Evolutionary conservation across 2,329 filamentous ascomycete genomes (phyloP).

Genomic region (Tolypocladium ovalisporum): DNA sequence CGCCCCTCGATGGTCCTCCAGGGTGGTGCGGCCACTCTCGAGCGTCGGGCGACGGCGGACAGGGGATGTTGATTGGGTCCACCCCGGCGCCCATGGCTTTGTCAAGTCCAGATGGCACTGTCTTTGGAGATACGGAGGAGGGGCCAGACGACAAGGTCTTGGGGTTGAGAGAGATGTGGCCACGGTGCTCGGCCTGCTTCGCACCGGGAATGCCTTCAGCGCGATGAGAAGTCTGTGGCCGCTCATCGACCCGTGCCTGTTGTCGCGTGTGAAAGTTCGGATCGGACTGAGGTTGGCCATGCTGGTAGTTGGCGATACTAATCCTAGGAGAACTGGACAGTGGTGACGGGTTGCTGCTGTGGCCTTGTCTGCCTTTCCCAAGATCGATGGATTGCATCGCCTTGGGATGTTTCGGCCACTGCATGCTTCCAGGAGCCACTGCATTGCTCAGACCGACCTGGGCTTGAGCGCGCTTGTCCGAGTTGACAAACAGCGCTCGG

Average conservation of each 20-base stretch:
- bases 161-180: neutral
- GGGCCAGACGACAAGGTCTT: neutral
- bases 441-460: conserved; percentile 53
- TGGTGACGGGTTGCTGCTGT: conserved; percentile 22
- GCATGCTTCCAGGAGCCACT: conserved; percentile 49
- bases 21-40: conserved; percentile 21
- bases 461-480: conserved; percentile 54
- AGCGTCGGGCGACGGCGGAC: conserved; percentile 35
- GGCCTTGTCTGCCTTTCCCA: conserved; percentile 15
- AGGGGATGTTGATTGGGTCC: conserved; percentile 22
- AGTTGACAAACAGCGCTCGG: conserved; percentile 43
- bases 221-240: conserved; percentile 37
- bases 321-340: conserved; percentile 27
- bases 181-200: neutral
- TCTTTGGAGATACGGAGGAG: neutral
- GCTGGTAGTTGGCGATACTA: conserved; percentile 24
- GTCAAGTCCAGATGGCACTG: neutral
- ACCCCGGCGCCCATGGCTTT: neutral
- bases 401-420: conserved; percentile 32
- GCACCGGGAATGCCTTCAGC: conserved; percentile 17
- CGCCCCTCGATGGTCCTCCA: conserved; percentile 23
- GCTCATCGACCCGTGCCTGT: conserved; percentile 22
- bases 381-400: conserved; percentile 35
- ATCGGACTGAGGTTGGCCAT: conserved; percentile 32
- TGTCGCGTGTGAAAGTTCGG: conserved; percentile 26